Percentiles rank a stretch among this genome's conserved stretches.
phyloP scores from a whole-genome alignment of 768 basidiomycete genomes.

The Pisolithus microcarpus region DNA sequence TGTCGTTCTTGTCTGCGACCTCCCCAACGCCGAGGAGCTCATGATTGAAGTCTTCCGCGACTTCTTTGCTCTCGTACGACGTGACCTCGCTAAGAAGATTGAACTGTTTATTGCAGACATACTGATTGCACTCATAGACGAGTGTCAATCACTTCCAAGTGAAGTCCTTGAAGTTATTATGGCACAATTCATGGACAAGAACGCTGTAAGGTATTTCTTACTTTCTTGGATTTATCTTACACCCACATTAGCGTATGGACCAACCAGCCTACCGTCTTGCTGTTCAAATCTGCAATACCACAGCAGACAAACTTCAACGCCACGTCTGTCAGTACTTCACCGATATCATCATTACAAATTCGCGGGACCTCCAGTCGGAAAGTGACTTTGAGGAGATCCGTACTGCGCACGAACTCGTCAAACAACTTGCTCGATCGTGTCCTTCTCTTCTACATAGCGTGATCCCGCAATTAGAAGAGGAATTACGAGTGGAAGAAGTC shows the following conservation, averaged over 20 bases:
- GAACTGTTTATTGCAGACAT: slow-evolving; percentile 87
- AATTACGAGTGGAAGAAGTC: slow-evolving; percentile 70
- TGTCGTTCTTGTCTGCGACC: slow-evolving; percentile 88
- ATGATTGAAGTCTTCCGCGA: slow-evolving; percentile 77
- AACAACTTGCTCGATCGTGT: slow-evolving; percentile 70
- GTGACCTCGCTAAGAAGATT: slow-evolving; percentile 70
- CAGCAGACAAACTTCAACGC: slow-evolving; percentile 81
- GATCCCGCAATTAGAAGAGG: slow-evolving; percentile 88
- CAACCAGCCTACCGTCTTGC: slow-evolving; percentile 78
- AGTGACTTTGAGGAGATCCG: slow-evolving; percentile 63
- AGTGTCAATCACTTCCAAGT: slow-evolving; percentile 65
- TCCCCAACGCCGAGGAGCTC: slow-evolving; percentile 80
- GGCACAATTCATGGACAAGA: slow-evolving; percentile 79
- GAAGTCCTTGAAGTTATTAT: slow-evolving; percentile 78
- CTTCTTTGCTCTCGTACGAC: slow-evolving; percentile 74
- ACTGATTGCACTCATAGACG: slow-evolving; percentile 83
- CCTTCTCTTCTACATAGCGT: slow-evolving; percentile 82
- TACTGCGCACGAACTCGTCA: slow-evolving; percentile 78
- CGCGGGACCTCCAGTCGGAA: slow-evolving; percentile 45
- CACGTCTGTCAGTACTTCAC: slow-evolving; percentile 90
- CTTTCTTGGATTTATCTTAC: slow-evolving; percentile 1
- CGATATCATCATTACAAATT: slow-evolving; percentile 67
- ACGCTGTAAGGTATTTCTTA: slow-evolving; percentile 44
- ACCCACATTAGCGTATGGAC: slow-evolving; percentile 45
- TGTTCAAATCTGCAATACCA: slow-evolving; percentile 75